A percentile compares a stretch with the other conserved stretches of the same genome.
phyloP scores from a whole-genome alignment of 306 rosid species.

The Acacia acuminata region DNA sequence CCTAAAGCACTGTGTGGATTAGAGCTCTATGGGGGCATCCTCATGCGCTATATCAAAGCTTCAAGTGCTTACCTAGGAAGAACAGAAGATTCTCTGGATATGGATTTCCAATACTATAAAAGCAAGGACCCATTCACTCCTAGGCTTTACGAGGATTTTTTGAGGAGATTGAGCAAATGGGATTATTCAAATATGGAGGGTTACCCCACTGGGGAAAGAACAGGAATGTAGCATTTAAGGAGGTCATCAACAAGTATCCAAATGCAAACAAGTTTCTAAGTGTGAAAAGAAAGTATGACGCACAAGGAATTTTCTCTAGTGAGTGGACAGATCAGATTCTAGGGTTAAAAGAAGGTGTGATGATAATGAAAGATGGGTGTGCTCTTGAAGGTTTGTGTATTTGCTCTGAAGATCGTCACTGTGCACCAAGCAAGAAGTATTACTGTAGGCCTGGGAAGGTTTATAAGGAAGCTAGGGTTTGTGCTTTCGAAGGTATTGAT shows the following conservation, averaged over 20 bases:
- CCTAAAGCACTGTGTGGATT: conserved; percentile 68
- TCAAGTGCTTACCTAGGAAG: conserved; percentile 76
- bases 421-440: conserved; percentile 69
- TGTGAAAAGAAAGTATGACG: conserved; percentile 53
- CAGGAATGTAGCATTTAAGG: conserved; percentile 61
- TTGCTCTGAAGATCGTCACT: conserved; percentile 63
- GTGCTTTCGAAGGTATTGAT: conserved; percentile 29
- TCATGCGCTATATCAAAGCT: conserved; percentile 72
- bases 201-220: conserved; percentile 89
- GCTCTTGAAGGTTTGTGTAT: conserved; percentile 80
- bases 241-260: conserved; percentile 51
- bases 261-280: conserved; percentile 42
- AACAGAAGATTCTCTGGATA: conserved; percentile 60
- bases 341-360: conserved; percentile 48
- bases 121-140: conserved; percentile 64
- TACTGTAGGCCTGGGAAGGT: conserved; percentile 60
- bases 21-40: conserved; percentile 68
- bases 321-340: conserved; percentile 52
- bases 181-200: conserved; percentile 71
- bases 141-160: conserved; percentile 65
- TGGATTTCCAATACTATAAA: conserved; percentile 68
- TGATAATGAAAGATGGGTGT: conserved; percentile 59
- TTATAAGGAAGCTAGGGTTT: conserved; percentile 70
- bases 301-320: too few relatives aligned
- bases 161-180: conserved; percentile 84